Evolutionary conservation across 2,329 filamentous ascomycete species (phyloP).

Genomic region (Colletotrichum destructivum): DNA sequence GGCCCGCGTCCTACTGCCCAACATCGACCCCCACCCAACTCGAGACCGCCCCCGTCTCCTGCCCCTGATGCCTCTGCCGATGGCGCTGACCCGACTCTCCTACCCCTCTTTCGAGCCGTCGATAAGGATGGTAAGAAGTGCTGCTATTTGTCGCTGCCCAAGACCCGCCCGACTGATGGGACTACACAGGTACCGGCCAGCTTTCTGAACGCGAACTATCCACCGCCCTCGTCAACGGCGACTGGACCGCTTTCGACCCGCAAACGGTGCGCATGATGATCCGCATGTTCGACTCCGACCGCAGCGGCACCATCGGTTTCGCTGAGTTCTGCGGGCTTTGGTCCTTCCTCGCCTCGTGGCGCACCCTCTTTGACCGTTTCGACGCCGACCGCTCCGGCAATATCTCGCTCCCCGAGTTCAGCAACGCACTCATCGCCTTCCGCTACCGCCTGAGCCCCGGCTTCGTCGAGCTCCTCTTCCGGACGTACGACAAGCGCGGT

Average conservation of each 20-base stretch:
- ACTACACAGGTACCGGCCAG: constrained; percentile 76
- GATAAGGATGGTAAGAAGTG: constrained; percentile 80
- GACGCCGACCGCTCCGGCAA: constrained; percentile 89
- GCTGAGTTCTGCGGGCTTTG: constrained; percentile 97
- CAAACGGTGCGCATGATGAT: constrained; percentile 99
- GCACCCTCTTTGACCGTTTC: constrained; percentile 94
- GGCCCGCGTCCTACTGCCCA: constrained; percentile 60
- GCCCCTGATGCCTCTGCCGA: constrained; percentile 61
- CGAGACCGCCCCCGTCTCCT: constrained; percentile 78
- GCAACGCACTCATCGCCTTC: constrained; percentile 91
- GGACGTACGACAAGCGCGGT: constrained; percentile 85
- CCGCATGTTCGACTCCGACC: constrained; percentile 97
- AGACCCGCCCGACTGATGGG: constrained; percentile 20
- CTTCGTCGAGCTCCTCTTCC: constrained; percentile 89
- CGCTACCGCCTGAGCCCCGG: constrained; percentile 89
- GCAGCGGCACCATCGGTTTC: constrained; percentile 90
- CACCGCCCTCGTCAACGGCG: constrained; percentile 93
- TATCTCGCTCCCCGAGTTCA: constrained; percentile 90
- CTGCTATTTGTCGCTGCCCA: background rate
- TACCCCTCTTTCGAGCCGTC: constrained; percentile 90
- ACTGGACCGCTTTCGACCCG: constrained; percentile 93
- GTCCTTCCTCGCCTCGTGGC: constrained; percentile 96
- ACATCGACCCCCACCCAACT: constrained; percentile 68
- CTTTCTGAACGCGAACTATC: constrained; percentile 90
- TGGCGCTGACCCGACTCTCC: constrained; percentile 79